Conservation (phyloP, 2,329 filamentous ascomycete genomes). For the Kalmusia sp. region DNA sequence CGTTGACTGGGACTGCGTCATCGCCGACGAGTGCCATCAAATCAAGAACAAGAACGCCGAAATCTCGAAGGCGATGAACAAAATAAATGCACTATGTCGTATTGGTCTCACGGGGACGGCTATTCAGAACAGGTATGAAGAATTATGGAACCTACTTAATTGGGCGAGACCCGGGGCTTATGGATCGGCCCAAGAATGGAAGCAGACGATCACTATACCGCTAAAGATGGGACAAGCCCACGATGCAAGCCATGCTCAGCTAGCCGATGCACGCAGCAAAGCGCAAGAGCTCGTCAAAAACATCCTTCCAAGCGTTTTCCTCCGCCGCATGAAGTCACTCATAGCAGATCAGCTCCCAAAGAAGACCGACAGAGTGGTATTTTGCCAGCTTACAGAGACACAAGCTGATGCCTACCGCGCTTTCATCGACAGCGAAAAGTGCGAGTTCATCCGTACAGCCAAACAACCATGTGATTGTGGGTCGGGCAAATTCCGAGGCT, state of each 20-base stretch:
- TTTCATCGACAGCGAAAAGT: constrained; percentile 75
- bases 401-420: constrained; percentile 85
- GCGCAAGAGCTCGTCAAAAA: constrained; percentile 87
- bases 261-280: constrained; percentile 80
- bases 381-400: constrained; percentile 85
- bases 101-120: constrained; percentile 95
- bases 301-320: constrained; percentile 86
- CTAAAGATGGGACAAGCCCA: constrained; percentile 90
- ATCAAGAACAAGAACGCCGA: constrained; percentile 82
- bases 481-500: constrained; percentile 75
- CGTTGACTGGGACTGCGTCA: constrained; percentile 89
- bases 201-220: constrained; percentile 76
- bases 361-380: constrained; percentile 93
- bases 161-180: constrained; percentile 89
- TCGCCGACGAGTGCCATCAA: constrained; percentile 92
- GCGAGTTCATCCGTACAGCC: constrained; percentile 72
- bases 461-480: constrained; percentile 74
- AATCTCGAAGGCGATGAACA: constrained; percentile 84
- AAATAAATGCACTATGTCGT: constrained; percentile 88
- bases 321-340: constrained; percentile 89
- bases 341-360: constrained; percentile 93
- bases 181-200: constrained; percentile 77
- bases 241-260: constrained; percentile 82
- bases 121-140: constrained; percentile 97
- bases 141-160: constrained; percentile 93